Evolutionary conservation across 805 yeast genomes (phyloP).

Genomic region (Tetrapisispora pingtungensis): DNA sequence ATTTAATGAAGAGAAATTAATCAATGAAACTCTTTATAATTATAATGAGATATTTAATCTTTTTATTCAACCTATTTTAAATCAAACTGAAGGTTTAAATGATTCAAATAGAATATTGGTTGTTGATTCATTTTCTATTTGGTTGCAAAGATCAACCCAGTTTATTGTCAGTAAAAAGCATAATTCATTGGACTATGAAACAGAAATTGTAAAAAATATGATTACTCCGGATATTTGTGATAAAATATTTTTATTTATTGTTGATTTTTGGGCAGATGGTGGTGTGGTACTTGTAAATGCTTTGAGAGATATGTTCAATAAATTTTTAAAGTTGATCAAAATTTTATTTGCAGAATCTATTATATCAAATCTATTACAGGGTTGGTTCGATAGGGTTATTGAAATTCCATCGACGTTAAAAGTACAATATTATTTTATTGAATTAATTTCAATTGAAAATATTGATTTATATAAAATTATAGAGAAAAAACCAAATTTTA

Average conservation of each 20-base stretch:
- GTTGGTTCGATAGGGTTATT: slow-evolving; percentile 41
- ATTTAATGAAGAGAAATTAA: neutral
- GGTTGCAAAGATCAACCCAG: slow-evolving; percentile 51
- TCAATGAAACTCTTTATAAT: slow-evolving; percentile 1
- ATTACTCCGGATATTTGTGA: slow-evolving; percentile 20
- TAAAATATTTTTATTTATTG: slow-evolving; percentile 40
- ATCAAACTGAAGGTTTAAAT: slow-evolving; percentile 6
- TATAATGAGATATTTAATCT: slow-evolving; percentile 2
- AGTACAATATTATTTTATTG: slow-evolving; percentile 52
- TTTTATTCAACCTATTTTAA: slow-evolving; percentile 4
- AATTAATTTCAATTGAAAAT: slow-evolving; percentile 39
- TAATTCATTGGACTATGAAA: slow-evolving; percentile 9
- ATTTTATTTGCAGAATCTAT: slow-evolving; percentile 13
- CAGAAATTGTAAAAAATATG: slow-evolving; percentile 8
- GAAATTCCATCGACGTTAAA: slow-evolving; percentile 42
- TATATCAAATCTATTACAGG: slow-evolving; percentile 21
- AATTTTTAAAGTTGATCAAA: slow-evolving; percentile 37
- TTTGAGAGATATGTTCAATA: slow-evolving; percentile 47
- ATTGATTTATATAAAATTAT: slow-evolving; percentile 36
- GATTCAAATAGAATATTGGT: slow-evolving; percentile 28
- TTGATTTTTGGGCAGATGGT: slow-evolving; percentile 63
- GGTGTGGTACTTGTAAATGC: slow-evolving; percentile 66
- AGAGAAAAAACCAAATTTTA: slow-evolving; percentile 36
- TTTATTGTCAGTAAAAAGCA: slow-evolving; percentile 13
- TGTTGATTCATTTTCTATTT: slow-evolving; percentile 54